Base-by-base conservation (phyloP, 768 basidiomycete species). In the Suillus variegatus region DNA sequence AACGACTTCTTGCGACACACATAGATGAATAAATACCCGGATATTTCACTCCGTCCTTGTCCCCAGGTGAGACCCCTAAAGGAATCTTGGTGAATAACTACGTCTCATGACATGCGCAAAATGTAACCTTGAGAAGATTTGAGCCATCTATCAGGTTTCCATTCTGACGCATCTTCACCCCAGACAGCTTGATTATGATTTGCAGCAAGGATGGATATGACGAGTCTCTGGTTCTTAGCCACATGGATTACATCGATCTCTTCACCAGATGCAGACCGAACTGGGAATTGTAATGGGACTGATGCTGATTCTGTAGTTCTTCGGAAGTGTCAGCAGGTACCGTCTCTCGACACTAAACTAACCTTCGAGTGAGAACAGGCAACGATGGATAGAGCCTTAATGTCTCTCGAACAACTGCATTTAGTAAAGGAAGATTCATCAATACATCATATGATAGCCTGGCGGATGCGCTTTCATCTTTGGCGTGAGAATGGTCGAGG, bases 101-200 rank as follows among this genome's bases (percentile, higher is more conserved):
- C 20, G 6, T n/a, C 12, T 55, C 10, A 6, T 55, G 35, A 6
- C 35, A 14, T 13, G 4, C 61, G 14, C 12, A 49, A 49, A 14
- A 55, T 49, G 1, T 52, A 16, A 36, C 49, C 61, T 47, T 49
- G 32, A 38, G 62, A 20, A 12, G 70, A 66, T n/a, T 62, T 35
- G 8, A 84, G 61, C 83, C 83, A 86, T 54, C 84, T 70, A 66
- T 82, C 78, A 14, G 84, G 84, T 62, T 78, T 82, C 83, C 83
- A 85, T 62, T 81, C 74, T 55, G 77, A 62, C 18, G 71, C 73
- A 63, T 77, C 72, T n/a, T 64, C 52, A 5, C 84, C 84, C 84
- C 84, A 85, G 1, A 84, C 73, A 7, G 75, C 75, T 66, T 80
- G 76, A 7, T 82, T 71, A 10, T 82, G 73, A 65, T 85, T 84